Percentiles rank a stretch among this genome's conserved stretches.
Conservation (phyloP, 2,329 filamentous ascomycete genomes). For the Pseudocercospora crystallina region DNA sequence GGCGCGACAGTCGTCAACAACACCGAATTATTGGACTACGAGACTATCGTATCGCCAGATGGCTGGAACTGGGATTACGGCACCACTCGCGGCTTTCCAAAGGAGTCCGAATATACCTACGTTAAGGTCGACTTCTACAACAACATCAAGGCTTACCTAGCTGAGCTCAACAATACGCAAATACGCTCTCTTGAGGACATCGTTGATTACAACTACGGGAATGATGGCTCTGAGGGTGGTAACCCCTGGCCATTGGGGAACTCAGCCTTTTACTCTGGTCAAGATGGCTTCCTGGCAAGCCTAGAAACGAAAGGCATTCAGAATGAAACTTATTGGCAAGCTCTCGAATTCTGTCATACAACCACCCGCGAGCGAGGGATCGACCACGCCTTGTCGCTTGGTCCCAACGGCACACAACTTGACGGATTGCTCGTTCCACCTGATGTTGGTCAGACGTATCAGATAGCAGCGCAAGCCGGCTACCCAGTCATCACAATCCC, state of each 20-base stretch:
- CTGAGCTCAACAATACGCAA: conserved; percentile 61
- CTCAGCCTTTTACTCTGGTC: conserved; percentile 68
- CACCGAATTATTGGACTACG: conserved; percentile 65
- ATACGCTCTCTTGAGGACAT: conserved; percentile 63
- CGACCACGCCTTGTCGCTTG: conserved; percentile 60
- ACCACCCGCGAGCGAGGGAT: conserved; percentile 65
- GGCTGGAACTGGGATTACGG: conserved; percentile 68
- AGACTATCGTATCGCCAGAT: conserved; percentile 61
- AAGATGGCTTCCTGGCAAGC: conserved; percentile 68
- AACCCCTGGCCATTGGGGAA: conserved; percentile 50
- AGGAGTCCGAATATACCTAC: conserved; percentile 72
- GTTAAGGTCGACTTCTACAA: conserved; percentile 72
- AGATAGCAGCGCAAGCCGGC: conserved; percentile 72
- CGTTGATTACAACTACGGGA: conserved; percentile 59
- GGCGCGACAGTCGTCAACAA: conserved; percentile 69
- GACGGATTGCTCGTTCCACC: conserved; percentile 68
- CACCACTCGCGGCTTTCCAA: conserved; percentile 60
- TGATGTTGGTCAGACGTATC: conserved; percentile 65
- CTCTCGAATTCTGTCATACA: conserved; percentile 61
- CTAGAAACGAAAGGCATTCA: conserved; percentile 60
- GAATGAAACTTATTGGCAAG: conserved; percentile 67
- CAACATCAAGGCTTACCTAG: conserved; percentile 64
- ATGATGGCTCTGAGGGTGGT: conserved; percentile 67
- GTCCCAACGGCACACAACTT: conserved; percentile 47
- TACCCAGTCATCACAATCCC: conserved; percentile 73